Base-by-base conservation (phyloP, 148 eudicot genomes). In the Rhododendron simsii region DNA sequence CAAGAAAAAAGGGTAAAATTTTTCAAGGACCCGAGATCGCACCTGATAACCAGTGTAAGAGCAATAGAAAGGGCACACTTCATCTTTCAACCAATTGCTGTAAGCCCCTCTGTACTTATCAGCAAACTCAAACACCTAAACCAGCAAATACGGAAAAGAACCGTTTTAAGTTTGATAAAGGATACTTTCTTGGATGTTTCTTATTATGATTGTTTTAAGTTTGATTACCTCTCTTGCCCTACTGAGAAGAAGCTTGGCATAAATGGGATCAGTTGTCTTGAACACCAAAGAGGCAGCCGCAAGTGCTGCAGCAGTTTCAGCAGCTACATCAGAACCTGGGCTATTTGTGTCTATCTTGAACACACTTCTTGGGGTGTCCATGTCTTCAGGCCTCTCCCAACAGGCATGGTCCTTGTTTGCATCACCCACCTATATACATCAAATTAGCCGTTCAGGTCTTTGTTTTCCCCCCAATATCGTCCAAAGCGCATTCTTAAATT, bases 371-470 rank as follows among this genome's bases (percentile, higher is more conserved):
- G 98, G 96, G 39, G 99, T 98, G 90, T 98, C 99, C 99, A 98
- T 98, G 86, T 98, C 99, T 81, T 98, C 99, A 26, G 99, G 99
- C 77, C 99, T 95, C 89, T 98, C 99, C 99, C 99, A 98, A 67
- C 99, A 98, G 33, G 99, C 91, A 80, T 98, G 99, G 83, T 98
- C 99, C 81, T 84, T 89, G 23, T 41, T 84, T 6, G 98, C 98
- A 85, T 98, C 98, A 39, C 99, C 99, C 12, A 98, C 99, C 99
- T 96, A 67, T 45, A 55, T 10, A 65, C 7, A 88, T 16, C 47
- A 59, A 65, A 81, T 77, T 35, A 23, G 76, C 47, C n/a, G 7
- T 33, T 78, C 65, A 82, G 23, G 26, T 51, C 26, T 16, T 18
- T 41, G n/a, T 11, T 55, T 61, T 13, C 11, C 28, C 47, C 30